A percentile compares a stretch with the other conserved stretches of the same genome.
These are phyloP conservation scores for Trypanosoma mega DNA, from an alignment of 208 protist species.

Conservation along the genomic window DNA sequence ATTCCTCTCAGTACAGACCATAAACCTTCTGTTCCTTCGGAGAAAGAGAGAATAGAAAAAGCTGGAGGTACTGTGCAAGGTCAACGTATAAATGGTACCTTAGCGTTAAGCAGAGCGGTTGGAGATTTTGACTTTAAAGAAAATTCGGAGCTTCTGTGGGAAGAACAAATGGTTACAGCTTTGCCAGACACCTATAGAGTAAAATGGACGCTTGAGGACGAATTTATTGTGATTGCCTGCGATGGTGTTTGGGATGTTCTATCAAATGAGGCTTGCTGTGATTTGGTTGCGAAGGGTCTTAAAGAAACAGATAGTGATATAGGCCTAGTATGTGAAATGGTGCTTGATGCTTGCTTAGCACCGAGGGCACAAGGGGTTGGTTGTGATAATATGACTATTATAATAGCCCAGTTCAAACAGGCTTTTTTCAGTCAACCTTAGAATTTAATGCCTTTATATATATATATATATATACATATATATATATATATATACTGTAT, in stretches of 20 bases:
- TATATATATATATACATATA: constrained; percentile 4
- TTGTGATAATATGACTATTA: constrained; percentile 89
- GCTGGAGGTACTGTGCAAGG: constrained; percentile 84
- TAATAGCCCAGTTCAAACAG: constrained; percentile 84
- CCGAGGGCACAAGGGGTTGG: constrained; percentile 30
- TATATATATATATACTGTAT: constrained; percentile 17
- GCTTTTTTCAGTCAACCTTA: constrained; percentile 47
- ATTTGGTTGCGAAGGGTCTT: constrained; percentile 42
- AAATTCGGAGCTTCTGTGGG: constrained; percentile 48
- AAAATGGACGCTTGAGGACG: constrained; percentile 40
- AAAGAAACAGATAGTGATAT: constrained; percentile 54
- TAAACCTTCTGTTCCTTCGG: constrained; percentile 70
- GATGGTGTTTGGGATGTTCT: constrained; percentile 95
- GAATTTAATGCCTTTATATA: constrained; percentile 4
- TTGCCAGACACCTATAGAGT: constrained; percentile 64
- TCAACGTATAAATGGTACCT: constrained; percentile 89
- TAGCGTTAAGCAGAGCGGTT: constrained; percentile 92
- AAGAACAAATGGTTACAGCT: constrained; percentile 78
- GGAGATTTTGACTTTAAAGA: constrained; percentile 94
- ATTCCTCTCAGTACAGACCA: constrained; percentile 89
- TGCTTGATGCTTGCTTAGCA: constrained; percentile 76
- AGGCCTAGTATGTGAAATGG: constrained; percentile 72
- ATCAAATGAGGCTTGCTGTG: constrained; percentile 73
- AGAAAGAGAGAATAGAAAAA: constrained; percentile 80
- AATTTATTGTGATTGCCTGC: constrained; percentile 92